Evolutionary conservation across 805 yeast species (phyloP), one percentile per base, ranked within the genome.

Genomic region (Metschnikowia kunwiensis): DNA sequence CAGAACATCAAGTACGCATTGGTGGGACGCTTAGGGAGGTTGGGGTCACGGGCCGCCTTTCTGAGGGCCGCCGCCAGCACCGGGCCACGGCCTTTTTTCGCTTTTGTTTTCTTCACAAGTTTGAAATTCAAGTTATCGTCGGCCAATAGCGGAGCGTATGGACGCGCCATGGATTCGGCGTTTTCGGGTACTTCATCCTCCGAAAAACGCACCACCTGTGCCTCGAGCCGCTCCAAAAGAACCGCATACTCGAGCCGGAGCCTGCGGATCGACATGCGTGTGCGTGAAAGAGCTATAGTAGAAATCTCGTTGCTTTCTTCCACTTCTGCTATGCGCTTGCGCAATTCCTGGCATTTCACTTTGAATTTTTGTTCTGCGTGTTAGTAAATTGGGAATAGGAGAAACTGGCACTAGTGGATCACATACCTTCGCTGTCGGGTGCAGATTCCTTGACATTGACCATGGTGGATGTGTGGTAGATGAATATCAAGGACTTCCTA

Each of bases 1-100:
- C 96, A 89, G 54, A 83, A 88, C 18, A 86, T 75, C 44, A 86
- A 68, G 53, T 88, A 89, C 5, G 96, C 95, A 58, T 88, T 89
- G 3, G 93, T 82, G 5, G 96, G 96, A 51, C 94, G 72, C 50
- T 84, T 86, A 14, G 96, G 97, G 51, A 82, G 72, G 48, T 79
- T 80, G 7, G 96, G 96, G 58, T 88, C 95, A 50, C 88, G 76
- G 7, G 72, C 68, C 33, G 68, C 68, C 30, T 49, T 65, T 48
- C 37, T 53, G 47, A 43, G 58, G 49, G 46, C 54, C 6, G 41
- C 35, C 10, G 30, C 34, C 18, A 28, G 25, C 35, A 34, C 18
- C 13, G 11, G 19, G 4, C 32, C 27, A 19, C 50, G 42, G 56
- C 58, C 38, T 36, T 33, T 44, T 32, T 31, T 34, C 24, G 34